Evolutionary conservation across 2,329 filamentous ascomycete species (phyloP).

Genomic region (Claviceps maximensis): DNA sequence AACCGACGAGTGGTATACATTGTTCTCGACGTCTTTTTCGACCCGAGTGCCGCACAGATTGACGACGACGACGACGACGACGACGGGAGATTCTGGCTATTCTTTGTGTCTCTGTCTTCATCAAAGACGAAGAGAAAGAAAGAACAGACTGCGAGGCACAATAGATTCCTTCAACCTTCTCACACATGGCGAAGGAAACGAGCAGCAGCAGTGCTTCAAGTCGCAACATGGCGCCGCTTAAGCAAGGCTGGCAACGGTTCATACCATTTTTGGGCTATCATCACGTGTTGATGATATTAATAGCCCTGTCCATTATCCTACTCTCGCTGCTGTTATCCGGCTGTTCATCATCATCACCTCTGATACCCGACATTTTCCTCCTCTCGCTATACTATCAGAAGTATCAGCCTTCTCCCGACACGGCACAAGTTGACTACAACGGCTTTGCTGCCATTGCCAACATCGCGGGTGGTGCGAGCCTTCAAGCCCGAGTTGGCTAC

Average conservation of each 20-base stretch:
- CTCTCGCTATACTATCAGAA: slow-evolving; percentile 93
- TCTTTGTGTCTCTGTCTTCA: neutral
- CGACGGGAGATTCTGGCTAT: too few species aligned
- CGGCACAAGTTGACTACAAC: slow-evolving; percentile 81
- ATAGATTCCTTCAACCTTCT: neutral
- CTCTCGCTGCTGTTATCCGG: slow-evolving; percentile 85
- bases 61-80: neutral
- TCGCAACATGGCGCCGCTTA: slow-evolving; percentile 24
- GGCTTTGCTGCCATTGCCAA: slow-evolving; percentile 76
- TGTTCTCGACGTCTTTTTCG: neutral
- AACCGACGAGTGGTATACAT: neutral
- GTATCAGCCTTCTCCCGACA: slow-evolving; percentile 70
- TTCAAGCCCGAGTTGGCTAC: slow-evolving; percentile 90
- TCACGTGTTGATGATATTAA: slow-evolving; percentile 94
- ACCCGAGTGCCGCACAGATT: neutral
- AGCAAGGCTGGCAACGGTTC: slow-evolving; percentile 45
- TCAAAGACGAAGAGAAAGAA: neutral
- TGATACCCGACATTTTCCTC: slow-evolving; percentile 93
- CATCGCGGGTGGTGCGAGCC: slow-evolving; percentile 70
- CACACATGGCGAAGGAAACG: slow-evolving; percentile 10
- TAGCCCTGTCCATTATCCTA: slow-evolving; percentile 85
- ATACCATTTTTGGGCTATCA: slow-evolving; percentile 60
- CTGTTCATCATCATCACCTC: slow-evolving; percentile 89
- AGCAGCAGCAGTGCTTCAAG: slow-evolving; percentile 11
- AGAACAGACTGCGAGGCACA: neutral